Evolutionary conservation across 331 rosid genomes (phyloP).

Genomic region (Acacia pycnantha): DNA sequence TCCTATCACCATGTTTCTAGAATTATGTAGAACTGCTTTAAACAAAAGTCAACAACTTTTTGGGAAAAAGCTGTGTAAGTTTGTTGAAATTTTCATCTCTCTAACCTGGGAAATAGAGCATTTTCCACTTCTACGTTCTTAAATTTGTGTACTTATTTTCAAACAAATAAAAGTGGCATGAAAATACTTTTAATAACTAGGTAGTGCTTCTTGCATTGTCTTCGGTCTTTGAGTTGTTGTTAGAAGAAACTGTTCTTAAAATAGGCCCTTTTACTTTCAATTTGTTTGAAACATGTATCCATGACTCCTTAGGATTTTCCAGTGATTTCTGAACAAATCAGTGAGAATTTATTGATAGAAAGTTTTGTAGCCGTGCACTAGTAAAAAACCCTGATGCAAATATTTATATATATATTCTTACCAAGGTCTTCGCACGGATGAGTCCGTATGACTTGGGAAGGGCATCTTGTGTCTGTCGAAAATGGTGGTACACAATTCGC

Average conservation of each 20-base stretch:
- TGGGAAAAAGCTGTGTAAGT: background rate
- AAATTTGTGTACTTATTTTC: background rate
- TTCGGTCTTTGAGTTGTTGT: background rate
- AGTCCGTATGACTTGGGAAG: constrained; percentile 83
- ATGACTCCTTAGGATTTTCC: constrained; percentile 6
- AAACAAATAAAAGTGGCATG: background rate
- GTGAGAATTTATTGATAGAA: constrained; percentile 16
- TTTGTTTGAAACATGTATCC: constrained; percentile 2
- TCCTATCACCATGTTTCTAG: background rate
- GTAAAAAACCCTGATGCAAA: constrained; percentile 8
- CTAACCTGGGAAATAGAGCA: background rate
- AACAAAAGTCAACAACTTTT: background rate
- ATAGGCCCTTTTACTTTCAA: constrained; percentile 10
- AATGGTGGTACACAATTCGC: constrained; percentile 90
- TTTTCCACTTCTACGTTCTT: background rate
- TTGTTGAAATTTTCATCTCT: background rate
- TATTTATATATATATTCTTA: background rate
- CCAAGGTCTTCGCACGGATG: constrained; percentile 77
- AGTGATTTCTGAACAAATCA: constrained; percentile 23
- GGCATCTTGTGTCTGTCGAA: constrained; percentile 91
- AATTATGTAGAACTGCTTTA: background rate
- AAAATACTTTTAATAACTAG: background rate
- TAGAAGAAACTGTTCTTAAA: constrained; percentile 2
- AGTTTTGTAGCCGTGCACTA: background rate
- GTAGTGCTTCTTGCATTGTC: background rate